Evolutionary conservation across 2,329 filamentous ascomycete species (phyloP), one percentile per base, ranked within the genome.

Genomic region (Botrytis tulipae): DNA sequence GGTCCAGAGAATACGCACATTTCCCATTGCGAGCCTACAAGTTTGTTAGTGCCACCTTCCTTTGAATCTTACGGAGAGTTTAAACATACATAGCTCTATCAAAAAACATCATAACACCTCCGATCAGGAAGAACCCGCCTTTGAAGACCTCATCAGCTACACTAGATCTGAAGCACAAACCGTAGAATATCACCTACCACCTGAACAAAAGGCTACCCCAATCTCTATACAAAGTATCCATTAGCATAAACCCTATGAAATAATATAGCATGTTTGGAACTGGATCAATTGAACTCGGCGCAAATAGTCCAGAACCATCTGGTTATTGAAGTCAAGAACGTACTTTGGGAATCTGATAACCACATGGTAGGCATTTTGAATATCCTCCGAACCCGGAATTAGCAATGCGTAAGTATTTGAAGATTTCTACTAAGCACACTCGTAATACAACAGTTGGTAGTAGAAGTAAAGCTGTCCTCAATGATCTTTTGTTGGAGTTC

Each of bases 171-270:
- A 40, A 71, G 59, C 73, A 72, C 42, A 69, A 73, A 44, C 74
- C 76, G 79, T 59, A 54, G 61, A 72, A 42, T 46, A 46, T 57
- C 83, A 92, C 93, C 79, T 91, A 97, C 95, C 95, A 81, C 94
- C 95, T 81, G 94, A 96, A 88, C 96, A 98, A 87, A 99, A 99
- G 82, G 95, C 93, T 76, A 98, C 95, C 79, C 96, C 96, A 80
- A 98, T 92, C 84, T 99, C 96, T 98, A 80, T 66, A 76, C 73
- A 51, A 9, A 12, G 72, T 29, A 72, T 18, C 9, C n/a, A 71
- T 81, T 78, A 83, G 81, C 78, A 74, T 62, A 71, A 14, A 35
- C 18, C 16, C 40, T 22, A 18, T 20, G 8, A n/a, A 40, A 67
- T 25, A 37, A 29, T 16, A 20, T 57, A 63, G 51, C 72, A 25